phyloP scores from a whole-genome alignment of 2,329 filamentous ascomycete genomes.

The Cordyceps sp. region DNA sequence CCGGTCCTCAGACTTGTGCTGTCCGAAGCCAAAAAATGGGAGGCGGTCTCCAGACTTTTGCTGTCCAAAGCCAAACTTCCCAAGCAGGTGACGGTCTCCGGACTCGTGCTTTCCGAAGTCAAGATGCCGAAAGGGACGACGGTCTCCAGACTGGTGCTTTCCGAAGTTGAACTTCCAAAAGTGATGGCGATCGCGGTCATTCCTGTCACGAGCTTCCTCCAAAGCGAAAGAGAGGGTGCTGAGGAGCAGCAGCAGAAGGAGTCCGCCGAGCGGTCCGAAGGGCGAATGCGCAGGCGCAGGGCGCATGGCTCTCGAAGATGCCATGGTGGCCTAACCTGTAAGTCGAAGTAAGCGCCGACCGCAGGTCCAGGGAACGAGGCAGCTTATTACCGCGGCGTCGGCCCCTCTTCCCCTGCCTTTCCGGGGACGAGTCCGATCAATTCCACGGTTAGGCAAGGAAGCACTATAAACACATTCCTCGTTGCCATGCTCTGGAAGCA shows the following conservation, averaged over 20 bases:
- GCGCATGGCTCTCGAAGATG: background rate
- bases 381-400: background rate
- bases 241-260: slow-evolving; percentile 3
- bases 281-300: background rate
- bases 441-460: background rate
- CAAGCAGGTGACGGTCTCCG: no score
- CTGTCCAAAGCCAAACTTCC: no score
- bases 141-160: no score
- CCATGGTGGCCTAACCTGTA: background rate
- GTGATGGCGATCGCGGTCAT: background rate
- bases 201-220: background rate
- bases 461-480: background rate
- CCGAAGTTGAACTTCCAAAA: no score
- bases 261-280: background rate
- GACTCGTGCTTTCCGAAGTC: no score
- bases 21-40: no score
- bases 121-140: no score
- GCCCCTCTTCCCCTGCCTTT: background rate
- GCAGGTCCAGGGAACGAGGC: background rate
- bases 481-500: background rate
- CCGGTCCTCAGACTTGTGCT: no score
- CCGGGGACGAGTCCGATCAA: background rate
- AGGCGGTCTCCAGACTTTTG: no score
- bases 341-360: background rate
- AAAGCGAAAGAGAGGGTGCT: background rate